phyloP scores from a whole-genome alignment of 176 grass and related monocot species.

The Phragmites australis region DNA sequence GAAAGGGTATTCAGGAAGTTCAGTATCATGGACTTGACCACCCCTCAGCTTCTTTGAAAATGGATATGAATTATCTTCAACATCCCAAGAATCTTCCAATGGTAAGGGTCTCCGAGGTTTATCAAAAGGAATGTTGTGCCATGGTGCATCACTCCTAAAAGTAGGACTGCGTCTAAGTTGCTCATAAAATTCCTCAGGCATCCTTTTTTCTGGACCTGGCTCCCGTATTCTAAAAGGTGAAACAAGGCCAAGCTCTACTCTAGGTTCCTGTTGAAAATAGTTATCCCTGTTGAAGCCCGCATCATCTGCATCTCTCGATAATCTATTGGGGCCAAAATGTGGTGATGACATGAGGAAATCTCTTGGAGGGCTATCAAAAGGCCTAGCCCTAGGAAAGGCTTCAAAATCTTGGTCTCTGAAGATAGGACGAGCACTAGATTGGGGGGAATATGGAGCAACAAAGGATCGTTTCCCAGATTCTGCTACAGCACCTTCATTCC shows the following conservation, averaged over 20 bases:
- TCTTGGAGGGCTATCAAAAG: constrained; percentile 53
- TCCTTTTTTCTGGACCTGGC: constrained; percentile 48
- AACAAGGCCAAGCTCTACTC: constrained; percentile 30
- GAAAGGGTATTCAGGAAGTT: constrained; percentile 93
- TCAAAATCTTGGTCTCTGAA: constrained; percentile 41
- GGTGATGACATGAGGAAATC: constrained; percentile 47
- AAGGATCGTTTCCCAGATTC: constrained; percentile 45
- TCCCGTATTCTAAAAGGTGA: constrained; percentile 41
- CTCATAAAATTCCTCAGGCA: constrained; percentile 57
- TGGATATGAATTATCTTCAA: constrained; percentile 49
- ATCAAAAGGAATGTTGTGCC: constrained; percentile 58
- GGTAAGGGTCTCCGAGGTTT: constrained; percentile 44
- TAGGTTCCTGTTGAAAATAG: constrained; percentile 37
- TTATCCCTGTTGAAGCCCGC: constrained; percentile 43
- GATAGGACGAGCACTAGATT: constrained; percentile 27
- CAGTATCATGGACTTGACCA: constrained; percentile 54
- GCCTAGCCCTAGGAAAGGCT: constrained; percentile 37
- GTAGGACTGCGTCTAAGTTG: constrained; percentile 44
- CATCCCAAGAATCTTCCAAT: constrained; percentile 54
- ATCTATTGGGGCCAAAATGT: constrained; percentile 33
- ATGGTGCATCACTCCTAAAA: constrained; percentile 44
- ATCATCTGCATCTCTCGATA: constrained; percentile 43
- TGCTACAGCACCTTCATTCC: constrained; percentile 51
- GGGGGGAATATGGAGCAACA: constrained; percentile 40
- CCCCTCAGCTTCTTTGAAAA: constrained; percentile 58